Conservation (phyloP, 768 basidiomycete species). For the Tricholoma sp. region DNA sequence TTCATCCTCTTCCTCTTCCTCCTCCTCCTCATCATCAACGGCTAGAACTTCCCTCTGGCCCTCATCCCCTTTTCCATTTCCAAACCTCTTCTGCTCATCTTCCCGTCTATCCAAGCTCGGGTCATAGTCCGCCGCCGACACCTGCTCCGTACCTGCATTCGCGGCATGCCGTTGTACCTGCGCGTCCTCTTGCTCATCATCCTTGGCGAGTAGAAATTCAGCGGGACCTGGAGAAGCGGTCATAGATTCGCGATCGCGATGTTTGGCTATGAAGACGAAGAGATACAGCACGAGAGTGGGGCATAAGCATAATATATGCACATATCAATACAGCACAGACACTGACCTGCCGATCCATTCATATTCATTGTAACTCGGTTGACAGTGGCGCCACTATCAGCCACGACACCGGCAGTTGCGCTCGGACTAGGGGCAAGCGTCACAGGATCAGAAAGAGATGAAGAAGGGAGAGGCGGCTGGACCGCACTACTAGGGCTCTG, state of each 20-base stretch:
- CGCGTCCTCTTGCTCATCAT: constrained; percentile 44
- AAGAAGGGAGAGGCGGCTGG: constrained; percentile 59
- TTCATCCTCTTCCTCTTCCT: constrained; percentile 80
- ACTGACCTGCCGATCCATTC: background rate
- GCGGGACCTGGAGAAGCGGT: constrained; percentile 56
- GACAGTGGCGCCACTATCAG: background rate
- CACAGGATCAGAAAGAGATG: constrained; percentile 56
- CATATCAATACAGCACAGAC: background rate
- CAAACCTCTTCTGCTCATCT: constrained; percentile 70
- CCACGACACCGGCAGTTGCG: constrained; percentile 5
- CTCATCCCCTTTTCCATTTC: constrained; percentile 20
- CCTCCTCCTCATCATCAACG: constrained; percentile 48
- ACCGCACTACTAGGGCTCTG: constrained; percentile 72
- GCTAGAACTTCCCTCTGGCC: background rate
- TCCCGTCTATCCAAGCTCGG: constrained; percentile 71
- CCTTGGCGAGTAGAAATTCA: constrained; percentile 67
- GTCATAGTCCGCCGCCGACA: constrained; percentile 93
- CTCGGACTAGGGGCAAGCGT: constrained; percentile 47
- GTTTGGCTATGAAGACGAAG: constrained; percentile 27
- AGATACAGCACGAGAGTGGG: background rate
- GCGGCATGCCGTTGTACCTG: constrained; percentile 41
- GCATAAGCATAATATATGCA: background rate
- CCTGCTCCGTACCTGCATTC: constrained; percentile 54
- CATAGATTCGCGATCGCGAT: constrained; percentile 37
- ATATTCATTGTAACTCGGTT: background rate